Evolutionary conservation across 1,284 basidiomycete genomes (phyloP), one percentile per base, ranked within the genome.

Genomic region (Ceratobasidium papillatum): DNA sequence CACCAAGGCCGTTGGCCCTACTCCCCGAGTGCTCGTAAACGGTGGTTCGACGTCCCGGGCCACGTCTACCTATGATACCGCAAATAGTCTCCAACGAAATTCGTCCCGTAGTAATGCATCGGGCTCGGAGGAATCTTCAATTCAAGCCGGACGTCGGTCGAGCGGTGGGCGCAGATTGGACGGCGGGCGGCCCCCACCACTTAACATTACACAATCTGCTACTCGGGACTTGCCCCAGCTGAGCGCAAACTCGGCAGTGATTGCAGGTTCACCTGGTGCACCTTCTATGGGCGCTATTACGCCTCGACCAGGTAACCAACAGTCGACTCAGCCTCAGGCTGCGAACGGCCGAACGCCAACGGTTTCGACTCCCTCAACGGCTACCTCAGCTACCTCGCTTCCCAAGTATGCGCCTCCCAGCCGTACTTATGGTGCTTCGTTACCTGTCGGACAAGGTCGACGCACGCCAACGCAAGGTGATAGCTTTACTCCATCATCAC

Each of bases 391-490:
- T 56, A 78, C 25, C 80, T 82, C 25, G 17, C 45, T 52, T 19
- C 41, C 65, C 5, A 69, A 58, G 36, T 69, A 69, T 51, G 41
- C 49, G 2, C 65, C 65, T n/a, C 65, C 65, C n/a, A 56, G 32
- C 52, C 49, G 65, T 11, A 58, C 19, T 32, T 69, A 56, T 56
- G 65, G 65, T n/a, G 49, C 51, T 14, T 69, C 65, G 34, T 25
- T 69, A 22, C 65, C 65, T n/a, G 27, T 69, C 25, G 65, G 65
- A 56, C 65, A 69, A 22, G 87, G 89, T 0, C 83, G 87, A 61
- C 84, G 87, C 36, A 90, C 90, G 0, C 88, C 90, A 8, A 89
- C 87, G 1, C 87, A 69, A 25, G 65, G 51, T n/a, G 65, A 69
- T 11, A 58, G 65, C 32, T 69, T 69, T 45, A 69, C 65, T n/a